Base-by-base conservation (phyloP, 108 stramenopile species). In the Cyclostephanos tholiformis region DNA sequence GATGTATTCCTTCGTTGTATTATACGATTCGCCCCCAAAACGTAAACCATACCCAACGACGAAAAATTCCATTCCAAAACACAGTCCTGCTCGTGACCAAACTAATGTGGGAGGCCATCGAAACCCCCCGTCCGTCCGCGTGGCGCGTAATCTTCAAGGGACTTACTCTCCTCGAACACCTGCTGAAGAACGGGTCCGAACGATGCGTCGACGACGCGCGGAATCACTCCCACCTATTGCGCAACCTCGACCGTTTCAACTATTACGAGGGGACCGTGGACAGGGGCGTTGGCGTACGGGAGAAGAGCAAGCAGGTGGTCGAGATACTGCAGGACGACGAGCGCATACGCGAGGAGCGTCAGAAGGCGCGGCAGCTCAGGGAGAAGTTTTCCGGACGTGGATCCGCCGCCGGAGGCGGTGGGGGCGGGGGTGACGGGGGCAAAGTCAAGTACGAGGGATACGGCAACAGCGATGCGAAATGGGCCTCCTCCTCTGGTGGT, bases 211-310 rank as follows among this genome's bases (percentile, higher is more conserved):
- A 99, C 71, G 96, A 97, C 77, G 93, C 92, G 12, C 84, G 98
- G 0, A 97, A 97, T 73, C 94, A 94, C 67, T 88, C 87, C 26
- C 91, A 91, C 50, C 64, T 85, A 9, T 76, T 97, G 17, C 88
- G 95, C 49, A 67, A 78, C 20, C 72, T 97, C 14, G 76, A 87
- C 41, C 86, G 93, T 74, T 99, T 97, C 86, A 97, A 97, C 74
- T 97, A 97, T 74, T 97, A 95, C 86, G 98, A 99, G 82, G 97
- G 95, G 1, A 92, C 90, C 29, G 84, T 96, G 48, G 95, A 96
- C 84, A 84, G 95, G 30, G 95, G 95, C 8, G 36, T 81, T 50
- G 95, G 95, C 5, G 91, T 96, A 4, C 70, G 98, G 30, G 98
- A 98, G 80, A 97, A 96, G 84, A 80, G 97, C 27, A 97, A 97